Base-by-base conservation (phyloP, 768 basidiomycete species). In the Calocybe gangraenosa region DNA sequence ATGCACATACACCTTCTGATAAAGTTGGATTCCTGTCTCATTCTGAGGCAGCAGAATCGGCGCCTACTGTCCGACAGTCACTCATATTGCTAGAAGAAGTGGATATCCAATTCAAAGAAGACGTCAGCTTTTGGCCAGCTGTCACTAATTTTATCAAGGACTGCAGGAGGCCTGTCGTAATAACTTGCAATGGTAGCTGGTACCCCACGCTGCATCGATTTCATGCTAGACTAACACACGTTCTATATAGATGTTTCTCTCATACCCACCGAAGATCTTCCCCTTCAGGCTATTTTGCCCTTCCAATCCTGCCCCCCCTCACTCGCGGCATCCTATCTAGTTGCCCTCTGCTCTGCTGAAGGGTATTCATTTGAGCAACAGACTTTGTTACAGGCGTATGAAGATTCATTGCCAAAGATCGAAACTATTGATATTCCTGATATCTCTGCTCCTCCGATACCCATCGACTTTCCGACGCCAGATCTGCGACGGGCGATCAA, bases 21-120 rank as follows among this genome's bases (percentile, higher is more conserved):
- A 54, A 63, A 42, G 53, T 59, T 53, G 63, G 59, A 28, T 59
- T 61, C 35, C 17, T 56, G 10, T 44, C 55, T 18, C 48, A 30
- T 15, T 20, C 32, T 19, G 11, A 9, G 18, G 21, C 20, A 40
- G 44, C 44, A 33, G 59, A 46, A 25, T 39, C 47, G 37, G 46
- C 53, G 37, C 56, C 58, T 50, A 53, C 56, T 19, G 68, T 88
- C 47, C 74, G 81, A 44, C 95, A 99, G 67, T 94, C 92, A 0
- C 61, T 95, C 41, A 87, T 98, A 49, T 71, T 99, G 31, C 65
- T 99, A 11, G 96, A 99, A 63, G 96, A 99, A 60, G 95, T 92
- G 6, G 96, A 99, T 63, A 79, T 98, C 33, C 69, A 98, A 37
- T 99, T 84, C 68, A 82, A 80, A 49, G 89, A 92, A 39, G 96